Percentiles rank a stretch among this genome's conserved stretches.
Evolutionary conservation across 257 asterid species (phyloP).

Genomic region (Solanum pinnatisectum): DNA sequence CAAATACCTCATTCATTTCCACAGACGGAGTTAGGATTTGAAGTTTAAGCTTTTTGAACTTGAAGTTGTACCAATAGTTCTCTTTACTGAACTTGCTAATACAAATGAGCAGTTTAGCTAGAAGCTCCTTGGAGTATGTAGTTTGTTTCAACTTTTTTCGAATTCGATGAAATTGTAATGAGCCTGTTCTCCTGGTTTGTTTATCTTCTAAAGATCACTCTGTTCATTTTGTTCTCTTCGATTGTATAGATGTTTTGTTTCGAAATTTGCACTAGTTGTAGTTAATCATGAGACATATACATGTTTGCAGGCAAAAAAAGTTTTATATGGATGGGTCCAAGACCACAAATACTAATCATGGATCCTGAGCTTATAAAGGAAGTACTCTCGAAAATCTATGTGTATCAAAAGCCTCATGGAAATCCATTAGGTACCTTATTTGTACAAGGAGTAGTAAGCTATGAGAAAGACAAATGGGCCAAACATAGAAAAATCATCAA

Average conservation of each 20-base stretch:
- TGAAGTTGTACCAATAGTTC: not conserved
- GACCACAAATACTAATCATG: constrained; percentile 21
- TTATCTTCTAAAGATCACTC: not conserved
- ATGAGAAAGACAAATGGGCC: constrained; percentile 44
- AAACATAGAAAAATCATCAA: constrained; percentile 46
- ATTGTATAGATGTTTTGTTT: not conserved
- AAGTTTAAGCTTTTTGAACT: not conserved
- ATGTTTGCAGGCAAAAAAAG: constrained; percentile 26
- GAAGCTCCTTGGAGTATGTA: not conserved
- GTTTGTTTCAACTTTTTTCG: not conserved
- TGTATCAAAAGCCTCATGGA: constrained; percentile 15
- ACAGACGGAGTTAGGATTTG: not conserved
- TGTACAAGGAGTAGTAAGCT: constrained; percentile 19
- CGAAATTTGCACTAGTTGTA: not conserved
- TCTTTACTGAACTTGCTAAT: not conserved
- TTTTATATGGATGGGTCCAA: constrained; percentile 48
- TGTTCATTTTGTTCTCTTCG: not conserved
- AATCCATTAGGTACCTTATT: constrained; percentile 33
- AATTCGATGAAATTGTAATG: not conserved
- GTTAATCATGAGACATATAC: not conserved
- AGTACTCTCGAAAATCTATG: constrained; percentile 15
- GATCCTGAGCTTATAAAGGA: constrained; percentile 48
- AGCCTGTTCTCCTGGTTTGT: not conserved
- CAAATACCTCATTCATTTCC: not conserved
- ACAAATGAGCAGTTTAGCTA: not conserved